Evolutionary conservation across 1,284 basidiomycete species (phyloP), one percentile per base, ranked within the genome.

Genomic region (Coriolopsis trogii): DNA sequence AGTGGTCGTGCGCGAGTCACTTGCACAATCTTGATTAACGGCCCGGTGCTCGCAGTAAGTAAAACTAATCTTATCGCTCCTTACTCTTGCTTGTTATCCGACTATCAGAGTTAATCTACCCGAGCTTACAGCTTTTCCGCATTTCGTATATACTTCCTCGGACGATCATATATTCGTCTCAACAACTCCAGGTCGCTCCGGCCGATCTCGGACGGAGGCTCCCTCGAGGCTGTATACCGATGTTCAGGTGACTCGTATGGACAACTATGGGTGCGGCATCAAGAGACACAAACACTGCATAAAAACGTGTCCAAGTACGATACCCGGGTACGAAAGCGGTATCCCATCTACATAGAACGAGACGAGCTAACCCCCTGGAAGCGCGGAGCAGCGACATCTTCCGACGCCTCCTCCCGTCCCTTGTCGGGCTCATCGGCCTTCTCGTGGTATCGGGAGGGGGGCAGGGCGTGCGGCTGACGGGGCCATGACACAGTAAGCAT

Each of bases 401-500:
- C n/a, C n/a, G n/a, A n/a, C n/a, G n/a, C 20, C 18, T 3, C 45
- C 37, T 29, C 36, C 37, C 23, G 33, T 8, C 4, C n/a, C 4
- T n/a, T 4, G 9, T 36, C 34, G 34, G 34, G 3, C 34, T 36
- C 34, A 8, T 15, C 9, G n/a, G n/a, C 34, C 9, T 3, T 24
- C 20, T 39, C 21, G 25, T 12, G 9, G 15, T 16, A 13, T 41
- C 41, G 3, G 26, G 37, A n/a, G 57, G 59, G 30, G 48, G 37
- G n/a, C n/a, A n/a, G n/a, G n/a, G n/a, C n/a, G n/a, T n/a, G n/a
- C n/a, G n/a, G n/a, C n/a, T n/a, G n/a, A 38, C 62, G 59, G 6
- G 57, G 57, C 64, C 64, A 64, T 23, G 63, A 57, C 4, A 64
- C 55, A 21, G 57, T 48, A 39, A 66, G 59, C 62, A 66, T 63